Percentiles rank a stretch among this genome's conserved stretches.
phyloP scores from a whole-genome alignment of 2,329 filamentous ascomycete species.

The Colletotrichum sojae region DNA sequence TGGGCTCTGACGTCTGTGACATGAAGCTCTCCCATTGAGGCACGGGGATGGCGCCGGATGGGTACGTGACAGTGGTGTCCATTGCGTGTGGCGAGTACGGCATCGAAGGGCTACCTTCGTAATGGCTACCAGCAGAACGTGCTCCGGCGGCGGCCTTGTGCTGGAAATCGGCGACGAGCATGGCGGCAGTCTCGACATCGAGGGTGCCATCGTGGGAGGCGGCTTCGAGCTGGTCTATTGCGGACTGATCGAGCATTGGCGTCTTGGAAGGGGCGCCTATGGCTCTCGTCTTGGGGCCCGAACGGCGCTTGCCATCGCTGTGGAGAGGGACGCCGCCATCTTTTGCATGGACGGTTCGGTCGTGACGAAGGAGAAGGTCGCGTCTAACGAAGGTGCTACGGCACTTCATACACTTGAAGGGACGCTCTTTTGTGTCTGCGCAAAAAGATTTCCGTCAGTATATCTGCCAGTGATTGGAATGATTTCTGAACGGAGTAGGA shows the following conservation, averaged over 20 bases:
- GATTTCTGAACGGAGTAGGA: background rate
- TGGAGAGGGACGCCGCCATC: slow-evolving; percentile 95
- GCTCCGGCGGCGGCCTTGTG: slow-evolving; percentile 89
- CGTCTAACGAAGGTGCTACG: slow-evolving; percentile 98
- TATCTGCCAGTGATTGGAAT: background rate
- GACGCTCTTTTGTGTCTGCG: slow-evolving; percentile 96
- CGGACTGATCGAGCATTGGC: slow-evolving; percentile 85
- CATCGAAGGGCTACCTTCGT: slow-evolving; percentile 72
- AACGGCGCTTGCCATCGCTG: slow-evolving; percentile 92
- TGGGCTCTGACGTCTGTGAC: slow-evolving; percentile 78
- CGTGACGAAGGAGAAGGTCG: slow-evolving; percentile 95
- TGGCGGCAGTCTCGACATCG: slow-evolving; percentile 96
- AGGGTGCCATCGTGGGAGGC: slow-evolving; percentile 87
- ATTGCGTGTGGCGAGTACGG: slow-evolving; percentile 82
- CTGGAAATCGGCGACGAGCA: slow-evolving; percentile 98
- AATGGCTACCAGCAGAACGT: slow-evolving; percentile 69
- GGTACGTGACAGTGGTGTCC: slow-evolving; percentile 83
- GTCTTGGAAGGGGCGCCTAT: slow-evolving; percentile 80
- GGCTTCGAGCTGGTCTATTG: slow-evolving; percentile 92
- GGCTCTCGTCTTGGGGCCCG: slow-evolving; percentile 76
- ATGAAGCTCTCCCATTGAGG: slow-evolving; percentile 94
- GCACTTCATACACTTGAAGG: slow-evolving; percentile 99
- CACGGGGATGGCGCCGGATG: slow-evolving; percentile 83
- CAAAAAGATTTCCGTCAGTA: slow-evolving; percentile 46
- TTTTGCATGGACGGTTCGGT: slow-evolving; percentile 98